Evolutionary conservation across 2,329 filamentous ascomycete species (phyloP).

Genomic region (Orbilia ellipsospora): DNA sequence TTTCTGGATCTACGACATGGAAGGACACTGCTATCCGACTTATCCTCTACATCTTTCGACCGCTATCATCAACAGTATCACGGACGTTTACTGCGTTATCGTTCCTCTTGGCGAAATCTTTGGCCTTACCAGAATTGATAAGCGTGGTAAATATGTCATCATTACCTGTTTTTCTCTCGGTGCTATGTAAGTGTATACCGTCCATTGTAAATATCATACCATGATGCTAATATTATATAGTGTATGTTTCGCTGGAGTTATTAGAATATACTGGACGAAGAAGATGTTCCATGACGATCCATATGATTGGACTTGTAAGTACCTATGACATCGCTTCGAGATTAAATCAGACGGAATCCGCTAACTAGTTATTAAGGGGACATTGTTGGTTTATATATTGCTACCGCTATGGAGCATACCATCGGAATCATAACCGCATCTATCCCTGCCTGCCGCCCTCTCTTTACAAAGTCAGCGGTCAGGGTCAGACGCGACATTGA

Average conservation of each 20-base stretch:
- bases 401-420: constrained; percentile 31
- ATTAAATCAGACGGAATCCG: too few species aligned
- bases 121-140: constrained; percentile 38
- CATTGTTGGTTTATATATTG: constrained; percentile 37
- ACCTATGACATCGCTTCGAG: background rate
- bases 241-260: constrained; percentile 43
- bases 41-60: constrained; percentile 43
- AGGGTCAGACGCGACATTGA: constrained; percentile 36
- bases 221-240: constrained; percentile 19
- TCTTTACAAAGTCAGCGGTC: constrained; percentile 31
- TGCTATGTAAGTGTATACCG: constrained; percentile 30
- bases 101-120: constrained; percentile 46
- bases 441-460: constrained; percentile 37
- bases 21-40: constrained; percentile 48
- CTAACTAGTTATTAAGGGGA: constrained; percentile 26
- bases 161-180: constrained; percentile 39
- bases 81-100: constrained; percentile 50
- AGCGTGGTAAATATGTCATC: constrained; percentile 36
- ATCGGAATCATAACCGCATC: constrained; percentile 46
- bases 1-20: constrained; percentile 48
- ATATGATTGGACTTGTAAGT: constrained; percentile 49
- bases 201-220: background rate
- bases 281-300: constrained; percentile 37
- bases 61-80: constrained; percentile 44
- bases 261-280: constrained; percentile 52